Conservation (phyloP, 2,329 filamentous ascomycete genomes). For the Botrytis porri region DNA sequence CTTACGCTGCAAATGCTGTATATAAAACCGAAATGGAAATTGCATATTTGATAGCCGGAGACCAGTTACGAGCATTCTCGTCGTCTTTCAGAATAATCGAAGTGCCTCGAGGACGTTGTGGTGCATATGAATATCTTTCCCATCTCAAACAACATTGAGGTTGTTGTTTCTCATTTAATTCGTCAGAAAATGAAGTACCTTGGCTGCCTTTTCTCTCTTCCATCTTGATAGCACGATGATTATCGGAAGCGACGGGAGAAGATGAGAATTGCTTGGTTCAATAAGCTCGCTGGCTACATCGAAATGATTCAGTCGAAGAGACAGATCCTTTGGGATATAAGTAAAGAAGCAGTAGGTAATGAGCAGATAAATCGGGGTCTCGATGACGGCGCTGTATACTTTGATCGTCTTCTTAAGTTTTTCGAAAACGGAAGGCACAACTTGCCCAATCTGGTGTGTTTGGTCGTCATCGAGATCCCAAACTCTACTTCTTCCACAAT, state of each 20-base stretch:
- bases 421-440: neutral
- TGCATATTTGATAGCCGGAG: neutral
- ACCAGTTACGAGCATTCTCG: slow-evolving; percentile 1
- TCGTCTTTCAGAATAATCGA: neutral
- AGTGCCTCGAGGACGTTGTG: slow-evolving; percentile 5
- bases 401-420: neutral
- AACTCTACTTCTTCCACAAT: neutral
- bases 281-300: neutral
- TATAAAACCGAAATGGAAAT: slow-evolving; percentile 12
- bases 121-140: slow-evolving; percentile 10
- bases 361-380: neutral
- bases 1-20: slow-evolving; percentile 16
- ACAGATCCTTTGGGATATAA: neutral
- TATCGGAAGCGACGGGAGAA: neutral
- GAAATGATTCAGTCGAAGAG: neutral
- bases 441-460: neutral
- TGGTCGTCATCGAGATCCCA: neutral
- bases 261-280: neutral
- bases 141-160: slow-evolving; percentile 14
- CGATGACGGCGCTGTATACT: neutral
- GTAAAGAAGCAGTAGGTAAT: neutral
- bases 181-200: neutral
- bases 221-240: neutral
- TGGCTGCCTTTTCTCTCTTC: neutral
- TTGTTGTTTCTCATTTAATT: neutral